A percentile compares a stretch with the other conserved stretches of the same genome.
phyloP scores from a whole-genome alignment of 2,329 filamentous ascomycete genomes.

The Cytospora chrysosperma region DNA sequence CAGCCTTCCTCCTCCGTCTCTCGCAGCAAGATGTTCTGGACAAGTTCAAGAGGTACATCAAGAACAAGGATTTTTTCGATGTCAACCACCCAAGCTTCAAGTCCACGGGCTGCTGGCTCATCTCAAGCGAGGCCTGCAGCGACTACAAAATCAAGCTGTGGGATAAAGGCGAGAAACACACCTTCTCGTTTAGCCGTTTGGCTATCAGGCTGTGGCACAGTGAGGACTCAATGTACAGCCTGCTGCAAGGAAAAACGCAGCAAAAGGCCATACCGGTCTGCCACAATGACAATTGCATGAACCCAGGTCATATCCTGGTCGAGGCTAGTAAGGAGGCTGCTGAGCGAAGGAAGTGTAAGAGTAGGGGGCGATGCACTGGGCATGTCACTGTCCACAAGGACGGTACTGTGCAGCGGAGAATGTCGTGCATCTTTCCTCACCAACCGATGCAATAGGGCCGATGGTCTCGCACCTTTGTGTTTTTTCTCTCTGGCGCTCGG shows the following conservation, averaged over 20 bases:
- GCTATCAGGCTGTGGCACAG: constrained; percentile 15
- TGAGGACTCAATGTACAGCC: constrained; percentile 10
- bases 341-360: constrained; percentile 8
- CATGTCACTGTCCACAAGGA: constrained; percentile 7
- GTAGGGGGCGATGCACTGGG: neutral
- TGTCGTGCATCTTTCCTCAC: constrained; percentile 1
- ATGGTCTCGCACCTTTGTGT: neutral
- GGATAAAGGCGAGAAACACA: neutral
- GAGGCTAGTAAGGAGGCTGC: neutral
- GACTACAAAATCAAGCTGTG: constrained; percentile 11
- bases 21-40: neutral
- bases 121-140: neutral
- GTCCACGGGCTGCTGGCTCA: constrained; percentile 13
- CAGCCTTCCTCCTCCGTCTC: constrained; percentile 8
- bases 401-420: constrained; percentile 8
- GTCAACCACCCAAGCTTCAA: neutral
- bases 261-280: constrained; percentile 6
- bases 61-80: constrained; percentile 6
- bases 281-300: constrained; percentile 4
- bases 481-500: neutral
- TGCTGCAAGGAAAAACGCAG: constrained; percentile 3
- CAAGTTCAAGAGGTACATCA: neutral
- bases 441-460: neutral
- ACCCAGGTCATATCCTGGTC: constrained; percentile 8
- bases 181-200: constrained; percentile 1